Conservation (phyloP, 2,329 filamentous ascomycete species). For the Epichloe typhina region DNA sequence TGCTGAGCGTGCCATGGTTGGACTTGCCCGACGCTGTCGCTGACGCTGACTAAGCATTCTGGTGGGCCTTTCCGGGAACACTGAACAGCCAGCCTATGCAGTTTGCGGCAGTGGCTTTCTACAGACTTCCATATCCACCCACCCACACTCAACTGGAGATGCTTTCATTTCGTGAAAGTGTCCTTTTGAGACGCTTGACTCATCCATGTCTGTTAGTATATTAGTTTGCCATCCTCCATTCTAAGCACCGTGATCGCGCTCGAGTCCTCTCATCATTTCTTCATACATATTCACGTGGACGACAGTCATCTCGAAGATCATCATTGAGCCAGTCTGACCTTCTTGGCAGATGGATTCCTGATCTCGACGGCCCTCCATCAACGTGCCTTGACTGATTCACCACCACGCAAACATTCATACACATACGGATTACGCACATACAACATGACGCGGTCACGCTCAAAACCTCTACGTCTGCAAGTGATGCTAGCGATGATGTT, state of each 20-base stretch:
- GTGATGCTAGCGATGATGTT: conserved; percentile 14
- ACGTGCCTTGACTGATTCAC: not conserved
- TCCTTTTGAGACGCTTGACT: conserved; percentile 9
- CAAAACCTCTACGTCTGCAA: not conserved
- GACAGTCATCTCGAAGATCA: too few species aligned
- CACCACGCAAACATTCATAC: not conserved
- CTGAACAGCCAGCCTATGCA: not conserved
- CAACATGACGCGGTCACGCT: not conserved
- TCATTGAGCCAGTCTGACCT: too few species aligned
- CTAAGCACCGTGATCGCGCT: not conserved
- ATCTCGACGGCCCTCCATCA: too few species aligned
- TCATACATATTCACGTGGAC: too few species aligned
- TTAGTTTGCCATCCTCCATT: not conserved
- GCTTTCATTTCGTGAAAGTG: conserved; percentile 5
- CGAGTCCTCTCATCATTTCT: not conserved
- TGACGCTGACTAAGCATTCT: conserved; percentile 1
- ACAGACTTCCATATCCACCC: not conserved
- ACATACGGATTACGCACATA: not conserved
- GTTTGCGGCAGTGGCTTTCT: not conserved
- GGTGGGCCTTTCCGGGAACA: not conserved
- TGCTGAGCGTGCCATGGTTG: too few species aligned
- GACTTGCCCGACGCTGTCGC: not conserved
- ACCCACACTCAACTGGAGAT: not conserved
- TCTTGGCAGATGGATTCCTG: too few species aligned
- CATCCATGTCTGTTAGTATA: conserved; percentile 2